Evolutionary conservation across 495 filamentous ascomycete genomes (phyloP), one percentile per base, ranked within the genome.

Genomic region (Hypomontagnella monticulosa): DNA sequence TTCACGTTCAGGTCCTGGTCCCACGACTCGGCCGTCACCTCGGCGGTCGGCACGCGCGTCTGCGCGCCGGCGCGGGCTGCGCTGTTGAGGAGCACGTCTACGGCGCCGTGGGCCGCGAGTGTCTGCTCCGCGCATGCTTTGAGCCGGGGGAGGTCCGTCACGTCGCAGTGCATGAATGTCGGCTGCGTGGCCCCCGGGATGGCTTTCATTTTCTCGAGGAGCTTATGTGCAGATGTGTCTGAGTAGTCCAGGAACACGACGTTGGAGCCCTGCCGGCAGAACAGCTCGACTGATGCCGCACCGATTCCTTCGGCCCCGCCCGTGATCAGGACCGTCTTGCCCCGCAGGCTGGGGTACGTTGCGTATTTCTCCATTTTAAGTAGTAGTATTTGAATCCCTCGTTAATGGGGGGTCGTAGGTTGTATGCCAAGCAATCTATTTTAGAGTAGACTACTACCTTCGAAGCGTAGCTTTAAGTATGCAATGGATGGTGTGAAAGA

Each of bases 231-330:
- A 0, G 75, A 77, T 1, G 66, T 7, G 57, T 77, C 71, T 30
- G 76, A 73, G 18, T 83, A 71, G 50, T 85, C 83, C 20, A 83
- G 73, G 69, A 84, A 76, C 43, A 84, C 61, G 50, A 84, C 75
- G 51, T 80, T 58, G 18, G 81, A 72, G 30, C 81, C 82, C 44
- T 83, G 75, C 11, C 73, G 72, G 15, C 79, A 78, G 63, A 84
- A 84, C 19, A 69, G 64, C 66, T 77, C 71, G 41, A 79, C 78
- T 4, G 70, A 69, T 53, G 80, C 78, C 5, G 80, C 80, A 9
- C 83, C 83, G 69, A 85, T 82, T 30, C 83, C 83, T 6, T 81
- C 79, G 1, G 83, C 82, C 19, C 81, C 83, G 60, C 83, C 83
- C 0, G 82, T 79, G 62, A 85, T 79, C 27, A 85, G 66, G 42